These are phyloP conservation scores for Populus trichocarpa DNA, from an alignment of 441 rosid species.

Conservation along the genomic window DNA sequence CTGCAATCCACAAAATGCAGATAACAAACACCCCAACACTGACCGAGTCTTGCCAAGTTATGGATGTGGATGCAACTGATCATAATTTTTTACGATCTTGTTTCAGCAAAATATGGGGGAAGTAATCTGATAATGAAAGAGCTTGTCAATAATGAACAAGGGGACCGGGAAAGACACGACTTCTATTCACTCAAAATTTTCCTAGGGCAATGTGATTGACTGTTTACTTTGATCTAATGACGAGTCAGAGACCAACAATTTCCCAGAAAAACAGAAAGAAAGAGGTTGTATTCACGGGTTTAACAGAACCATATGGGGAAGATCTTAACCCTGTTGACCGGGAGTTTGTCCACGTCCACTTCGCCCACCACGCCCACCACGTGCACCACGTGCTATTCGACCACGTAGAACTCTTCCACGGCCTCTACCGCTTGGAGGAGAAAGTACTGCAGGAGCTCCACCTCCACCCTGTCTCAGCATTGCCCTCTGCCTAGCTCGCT, in stretches of 20 bases:
- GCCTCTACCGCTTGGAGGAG: constrained; percentile 31
- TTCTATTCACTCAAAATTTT: no score
- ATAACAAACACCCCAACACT: neutral
- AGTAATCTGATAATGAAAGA: neutral
- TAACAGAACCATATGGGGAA: neutral
- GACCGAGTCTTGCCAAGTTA: no score
- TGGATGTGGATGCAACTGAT: neutral
- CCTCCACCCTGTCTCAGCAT: constrained; percentile 57
- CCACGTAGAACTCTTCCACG: constrained; percentile 54
- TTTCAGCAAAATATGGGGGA: neutral
- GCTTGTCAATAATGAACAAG: neutral
- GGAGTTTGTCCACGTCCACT: constrained; percentile 38
- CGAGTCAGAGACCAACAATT: neutral
- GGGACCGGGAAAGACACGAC: neutral
- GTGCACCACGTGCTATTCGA: constrained; percentile 32
- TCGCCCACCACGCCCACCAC: neutral
- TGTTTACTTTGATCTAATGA: no score
- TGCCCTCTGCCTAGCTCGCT: constrained; percentile 62
- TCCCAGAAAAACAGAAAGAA: no score
- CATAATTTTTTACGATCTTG: neutral
- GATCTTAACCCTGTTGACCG: constrained; percentile 18
- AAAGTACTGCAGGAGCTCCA: constrained; percentile 29
- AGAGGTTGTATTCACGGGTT: neutral
- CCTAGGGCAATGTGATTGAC: no score
- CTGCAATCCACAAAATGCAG: neutral